phyloP scores from a whole-genome alignment of 2,329 filamentous ascomycete species.

The Helotiales sp. region DNA sequence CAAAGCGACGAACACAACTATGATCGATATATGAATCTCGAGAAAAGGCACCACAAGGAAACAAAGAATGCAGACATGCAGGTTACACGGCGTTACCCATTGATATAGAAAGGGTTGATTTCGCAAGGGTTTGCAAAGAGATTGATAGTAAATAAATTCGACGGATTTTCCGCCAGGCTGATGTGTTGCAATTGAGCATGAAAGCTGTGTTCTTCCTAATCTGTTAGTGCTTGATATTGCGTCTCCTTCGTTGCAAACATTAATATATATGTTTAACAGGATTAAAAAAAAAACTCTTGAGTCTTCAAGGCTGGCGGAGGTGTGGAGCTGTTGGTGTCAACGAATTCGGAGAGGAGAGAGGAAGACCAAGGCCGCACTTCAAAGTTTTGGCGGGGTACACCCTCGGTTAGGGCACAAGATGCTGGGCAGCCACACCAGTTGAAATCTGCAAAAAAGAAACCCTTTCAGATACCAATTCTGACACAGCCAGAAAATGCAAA shows the following conservation, averaged over 20 bases:
- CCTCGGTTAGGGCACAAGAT: background rate
- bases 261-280: too few relatives aligned
- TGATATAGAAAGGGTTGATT: background rate
- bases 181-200: background rate
- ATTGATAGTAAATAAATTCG: background rate
- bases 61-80: background rate
- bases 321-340: too few relatives aligned
- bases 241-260: too few relatives aligned
- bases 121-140: background rate
- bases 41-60: too few relatives aligned
- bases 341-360: too few relatives aligned
- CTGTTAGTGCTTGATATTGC: too few relatives aligned
- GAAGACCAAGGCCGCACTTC: too few relatives aligned
- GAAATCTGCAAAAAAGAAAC: background rate
- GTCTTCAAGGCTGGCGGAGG: too few relatives aligned
- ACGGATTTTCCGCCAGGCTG: background rate
- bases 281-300: too few relatives aligned
- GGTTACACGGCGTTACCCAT: background rate
- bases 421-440: background rate
- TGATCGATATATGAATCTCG: background rate
- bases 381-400: background rate
- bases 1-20: background rate
- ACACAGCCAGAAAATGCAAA: background rate
- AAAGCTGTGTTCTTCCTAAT: too few relatives aligned
- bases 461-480: background rate